Percentiles rank a stretch among this genome's conserved stretches.
These are phyloP conservation scores for Solanum gandarillasii DNA, from an alignment of 257 asterid species.

Conservation along the genomic window DNA sequence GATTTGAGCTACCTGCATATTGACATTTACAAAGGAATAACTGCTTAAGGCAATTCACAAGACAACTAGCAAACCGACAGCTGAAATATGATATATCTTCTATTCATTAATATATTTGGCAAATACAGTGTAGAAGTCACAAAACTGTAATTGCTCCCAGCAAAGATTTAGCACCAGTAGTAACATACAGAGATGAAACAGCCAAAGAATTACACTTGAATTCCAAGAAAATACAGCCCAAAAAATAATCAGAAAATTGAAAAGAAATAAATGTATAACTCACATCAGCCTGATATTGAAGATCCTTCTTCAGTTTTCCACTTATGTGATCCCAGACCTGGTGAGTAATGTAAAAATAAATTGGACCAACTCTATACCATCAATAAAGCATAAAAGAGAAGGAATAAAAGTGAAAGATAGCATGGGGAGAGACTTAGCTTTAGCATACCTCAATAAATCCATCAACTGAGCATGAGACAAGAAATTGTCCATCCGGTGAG, in stretches of 20 bases:
- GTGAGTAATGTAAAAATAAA: not conserved
- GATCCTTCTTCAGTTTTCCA: constrained; percentile 96
- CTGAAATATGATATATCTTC: not conserved
- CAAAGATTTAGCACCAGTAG: not conserved
- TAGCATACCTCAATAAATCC: constrained; percentile 79
- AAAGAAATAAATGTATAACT: constrained; percentile 13
- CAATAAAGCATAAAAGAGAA: not conserved
- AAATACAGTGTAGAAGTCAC: not conserved
- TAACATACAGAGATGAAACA: not conserved
- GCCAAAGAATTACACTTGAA: not conserved
- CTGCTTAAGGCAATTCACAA: not conserved
- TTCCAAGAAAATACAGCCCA: not conserved
- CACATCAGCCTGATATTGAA: constrained; percentile 97
- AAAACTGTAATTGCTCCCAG: not conserved
- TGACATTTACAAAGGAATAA: not conserved
- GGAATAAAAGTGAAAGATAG: not conserved
- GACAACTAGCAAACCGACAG: not conserved
- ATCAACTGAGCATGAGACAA: constrained; percentile 91
- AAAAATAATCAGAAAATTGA: not conserved
- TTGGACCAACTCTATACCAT: constrained; percentile 15
- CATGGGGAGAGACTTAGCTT: not conserved
- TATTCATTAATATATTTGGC: not conserved
- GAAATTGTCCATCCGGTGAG: constrained; percentile 99
- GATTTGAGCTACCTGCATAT: not conserved
- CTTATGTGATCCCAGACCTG: constrained; percentile 98